phyloP scores from a whole-genome alignment of 1,284 basidiomycete species.

The Ceratobasidium papillatum region DNA sequence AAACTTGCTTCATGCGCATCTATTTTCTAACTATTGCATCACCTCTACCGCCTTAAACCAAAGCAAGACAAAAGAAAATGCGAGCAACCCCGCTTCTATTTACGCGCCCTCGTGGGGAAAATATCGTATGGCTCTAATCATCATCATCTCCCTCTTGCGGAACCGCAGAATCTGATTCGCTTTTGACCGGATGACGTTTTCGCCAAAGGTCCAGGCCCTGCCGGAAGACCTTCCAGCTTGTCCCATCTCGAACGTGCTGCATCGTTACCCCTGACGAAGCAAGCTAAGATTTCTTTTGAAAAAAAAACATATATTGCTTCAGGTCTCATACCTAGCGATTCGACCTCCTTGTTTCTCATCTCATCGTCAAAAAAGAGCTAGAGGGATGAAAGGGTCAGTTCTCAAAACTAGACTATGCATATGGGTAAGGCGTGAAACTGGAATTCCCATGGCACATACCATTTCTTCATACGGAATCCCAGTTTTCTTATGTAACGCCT shows the following conservation, averaged over 20 bases:
- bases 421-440: background rate
- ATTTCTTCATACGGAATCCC: slow-evolving; percentile 85
- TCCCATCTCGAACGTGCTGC: slow-evolving; percentile 61
- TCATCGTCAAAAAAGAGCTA: slow-evolving; percentile 90
- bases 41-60: too few species aligned
- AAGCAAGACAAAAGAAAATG: too few species aligned
- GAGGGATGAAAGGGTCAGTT: background rate
- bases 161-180: slow-evolving; percentile 40
- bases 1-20: too few species aligned
- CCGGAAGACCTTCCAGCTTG: slow-evolving; percentile 66
- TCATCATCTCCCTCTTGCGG: background rate
- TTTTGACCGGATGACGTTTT: slow-evolving; percentile 54
- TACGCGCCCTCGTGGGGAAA: too few species aligned
- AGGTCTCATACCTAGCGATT: slow-evolving; percentile 63
- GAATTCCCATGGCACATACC: slow-evolving; percentile 59
- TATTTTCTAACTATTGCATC: too few species aligned
- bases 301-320: background rate
- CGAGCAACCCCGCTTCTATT: too few species aligned
- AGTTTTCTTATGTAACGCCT: slow-evolving; percentile 75
- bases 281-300: slow-evolving; percentile 44
- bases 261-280: slow-evolving; percentile 72
- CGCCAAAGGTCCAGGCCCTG: slow-evolving; percentile 71
- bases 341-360: slow-evolving; percentile 76
- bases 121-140: background rate
- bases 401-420: background rate